Evolutionary conservation across 1,284 basidiomycete species (phyloP), one percentile per base, ranked within the genome.

Genomic region (Ganoderma sinense): DNA sequence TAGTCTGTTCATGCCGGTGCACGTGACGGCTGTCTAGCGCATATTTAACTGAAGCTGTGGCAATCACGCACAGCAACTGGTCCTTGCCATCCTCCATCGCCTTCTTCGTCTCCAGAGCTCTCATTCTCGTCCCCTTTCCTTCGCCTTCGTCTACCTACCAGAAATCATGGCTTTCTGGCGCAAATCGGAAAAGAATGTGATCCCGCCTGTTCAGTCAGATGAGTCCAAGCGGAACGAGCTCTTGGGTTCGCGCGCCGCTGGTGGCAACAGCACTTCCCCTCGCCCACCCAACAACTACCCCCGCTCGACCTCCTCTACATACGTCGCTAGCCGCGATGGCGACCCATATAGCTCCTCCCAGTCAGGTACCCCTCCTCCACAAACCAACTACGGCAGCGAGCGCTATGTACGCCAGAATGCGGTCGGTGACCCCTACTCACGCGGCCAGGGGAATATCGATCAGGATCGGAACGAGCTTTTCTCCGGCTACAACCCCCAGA

Each of bases 401-500:
- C 84, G 87, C 76, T 88, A 90, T 76, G 83, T 80, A 64, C 81
- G 86, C 62, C 85, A 82, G 75, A 85, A 85, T 67, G 83, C 83
- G 43, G 85, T 91, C 33, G 89, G 88, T 62, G 90, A 92, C 74
- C 80, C 84, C 26, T 92, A 93, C 78, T 84, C 87, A 71, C 88
- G 90, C 65, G 88, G 88, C 39, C 84, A 82, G 41, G 83, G 83
- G 68, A 82, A 91, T 74, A 74, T 91, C 68, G 76, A 94, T 70
- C 83, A 85, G 31, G 92, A 94, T 77, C 89, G 94, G 55, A 89
- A 85, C 68, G 94, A 94, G 77, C 84, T 95, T 41, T 94, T 95
- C 78, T 79, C 90, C 70, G 94, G 94, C 20, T 91, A 90, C 76
- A 88, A 91, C 67, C 86, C 89, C 0, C 80, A 88, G 78, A 89